These are phyloP conservation scores for Teratosphaeria nubilosa DNA, from an alignment of 2,329 filamentous ascomycete genomes.

Conservation along the genomic window DNA sequence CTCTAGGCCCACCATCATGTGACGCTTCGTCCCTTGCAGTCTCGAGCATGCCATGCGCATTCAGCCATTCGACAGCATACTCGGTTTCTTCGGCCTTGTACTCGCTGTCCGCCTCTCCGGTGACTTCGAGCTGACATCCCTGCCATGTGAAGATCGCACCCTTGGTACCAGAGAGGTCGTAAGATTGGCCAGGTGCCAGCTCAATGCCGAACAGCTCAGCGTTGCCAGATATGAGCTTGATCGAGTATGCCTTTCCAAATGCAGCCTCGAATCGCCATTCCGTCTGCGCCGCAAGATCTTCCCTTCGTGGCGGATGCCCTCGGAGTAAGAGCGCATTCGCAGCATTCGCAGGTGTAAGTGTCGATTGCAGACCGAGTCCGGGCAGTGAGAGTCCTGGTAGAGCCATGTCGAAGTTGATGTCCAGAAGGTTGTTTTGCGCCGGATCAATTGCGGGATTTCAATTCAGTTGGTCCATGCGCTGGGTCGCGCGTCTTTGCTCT, in stretches of 20 bases:
- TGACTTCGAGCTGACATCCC: conserved; percentile 76
- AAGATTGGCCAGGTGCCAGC: conserved; percentile 68
- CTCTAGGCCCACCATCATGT: conserved; percentile 53
- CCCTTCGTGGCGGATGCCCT: conserved; percentile 23
- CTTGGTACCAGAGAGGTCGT: conserved; percentile 72
- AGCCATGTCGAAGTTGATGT: conserved; percentile 17
- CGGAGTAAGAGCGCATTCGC: conserved; percentile 13
- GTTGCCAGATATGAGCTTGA: conserved; percentile 64
- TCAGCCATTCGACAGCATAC: conserved; percentile 63
- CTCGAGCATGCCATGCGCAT: conserved; percentile 80
- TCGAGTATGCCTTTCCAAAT: conserved; percentile 24
- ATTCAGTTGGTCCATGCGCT: background rate
- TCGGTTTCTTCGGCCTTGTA: conserved; percentile 71
- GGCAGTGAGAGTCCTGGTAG: conserved; percentile 39
- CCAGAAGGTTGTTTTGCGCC: background rate
- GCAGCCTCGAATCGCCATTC: conserved; percentile 35
- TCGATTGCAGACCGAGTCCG: conserved; percentile 19
- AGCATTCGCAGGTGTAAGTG: conserved; percentile 8
- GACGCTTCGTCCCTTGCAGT: conserved; percentile 53
- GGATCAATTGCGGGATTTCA: background rate
- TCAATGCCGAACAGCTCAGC: conserved; percentile 95
- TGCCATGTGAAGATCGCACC: conserved; percentile 87
- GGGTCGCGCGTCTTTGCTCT: background rate
- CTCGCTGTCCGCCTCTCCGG: conserved; percentile 57
- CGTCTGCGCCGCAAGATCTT: conserved; percentile 35